Evolutionary conservation across 306 rosid species (phyloP).

Genomic region (Herpetospermum pedunculosum): DNA sequence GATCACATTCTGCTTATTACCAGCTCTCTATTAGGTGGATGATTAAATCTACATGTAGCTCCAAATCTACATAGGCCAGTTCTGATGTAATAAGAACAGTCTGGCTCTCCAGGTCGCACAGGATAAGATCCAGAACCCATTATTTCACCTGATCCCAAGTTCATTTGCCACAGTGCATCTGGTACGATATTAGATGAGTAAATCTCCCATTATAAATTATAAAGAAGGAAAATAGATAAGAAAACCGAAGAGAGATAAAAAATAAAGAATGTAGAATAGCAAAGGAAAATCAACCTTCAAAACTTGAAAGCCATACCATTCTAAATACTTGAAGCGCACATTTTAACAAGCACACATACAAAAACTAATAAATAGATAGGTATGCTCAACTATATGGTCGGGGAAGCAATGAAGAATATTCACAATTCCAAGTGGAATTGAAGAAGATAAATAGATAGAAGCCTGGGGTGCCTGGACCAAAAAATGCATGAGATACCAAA

Average conservation of each 20-base stretch:
- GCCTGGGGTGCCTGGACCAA: neutral
- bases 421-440: neutral
- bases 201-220: slow-evolving; percentile 2
- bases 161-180: slow-evolving; percentile 97
- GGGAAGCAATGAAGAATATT: neutral
- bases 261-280: slow-evolving; percentile 8
- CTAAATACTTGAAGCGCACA: neutral
- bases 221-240: slow-evolving; percentile 11
- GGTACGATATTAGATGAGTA: slow-evolving; percentile 23
- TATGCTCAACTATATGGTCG: neutral
- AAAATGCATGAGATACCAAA: neutral
- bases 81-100: slow-evolving; percentile 90
- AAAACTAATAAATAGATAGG: neutral
- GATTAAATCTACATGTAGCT: slow-evolving; percentile 88
- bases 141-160: slow-evolving; percentile 71
- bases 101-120: slow-evolving; percentile 87
- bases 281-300: neutral
- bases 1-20: slow-evolving; percentile 23
- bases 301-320: neutral
- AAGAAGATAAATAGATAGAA: neutral
- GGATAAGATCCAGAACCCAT: slow-evolving; percentile 89
- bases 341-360: neutral
- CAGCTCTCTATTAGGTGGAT: slow-evolving; percentile 93
- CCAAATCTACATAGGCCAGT: slow-evolving; percentile 98
- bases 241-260: slow-evolving; percentile 3